Evolutionary conservation across 2,329 filamentous ascomycete genomes (phyloP), one percentile per base, ranked within the genome.

Genomic region (Cryphonectria radicalis): DNA sequence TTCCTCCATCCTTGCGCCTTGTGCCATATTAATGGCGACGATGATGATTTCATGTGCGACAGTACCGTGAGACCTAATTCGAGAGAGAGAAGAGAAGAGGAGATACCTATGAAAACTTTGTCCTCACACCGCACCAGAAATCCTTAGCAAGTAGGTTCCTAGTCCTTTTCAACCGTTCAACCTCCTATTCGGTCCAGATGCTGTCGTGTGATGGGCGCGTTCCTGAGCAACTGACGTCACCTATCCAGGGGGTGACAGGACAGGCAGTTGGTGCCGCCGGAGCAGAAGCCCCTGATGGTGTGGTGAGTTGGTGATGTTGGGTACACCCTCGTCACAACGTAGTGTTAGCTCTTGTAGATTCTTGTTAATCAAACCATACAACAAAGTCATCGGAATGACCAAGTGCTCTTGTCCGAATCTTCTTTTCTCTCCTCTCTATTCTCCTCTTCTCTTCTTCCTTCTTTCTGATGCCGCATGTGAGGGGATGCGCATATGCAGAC

Each of bases 171-270:
- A 40, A 22, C 35, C 14, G 7, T 19, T 6, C 59, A 40, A 28
- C n/a, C 19, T 32, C 10, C 19, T 40, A n/a, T 53, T 25, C 3
- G 46, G 8, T 17, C 22, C 46, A 40, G 40, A 43, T 28, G 13
- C n/a, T 43, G 50, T 42, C 32, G 65, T 59, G 65, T 42, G 53
- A 67, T 53, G 40, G 40, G 22, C 22, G 55, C 17, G 67, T 68
- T 68, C 67, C 67, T 68, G 67, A 68, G 19, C 8, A 19, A 17
- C 35, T 68, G 59, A 68, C 67, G 59, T 68, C 67, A 68, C 43
- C 25, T 37, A 50, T 40, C 25, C 35, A 40, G 28, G 59, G 59
- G 32, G 32, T n/a, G 17, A 42, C 35, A 1, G 2, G 6, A 28
- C 4, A 28, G 14, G 35, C 19, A 35, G 32, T 42, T 22, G 19